Percentiles rank a stretch among this genome's conserved stretches.
phyloP scores from a whole-genome alignment of 805 yeast species.

The Myxozyma udenii region DNA sequence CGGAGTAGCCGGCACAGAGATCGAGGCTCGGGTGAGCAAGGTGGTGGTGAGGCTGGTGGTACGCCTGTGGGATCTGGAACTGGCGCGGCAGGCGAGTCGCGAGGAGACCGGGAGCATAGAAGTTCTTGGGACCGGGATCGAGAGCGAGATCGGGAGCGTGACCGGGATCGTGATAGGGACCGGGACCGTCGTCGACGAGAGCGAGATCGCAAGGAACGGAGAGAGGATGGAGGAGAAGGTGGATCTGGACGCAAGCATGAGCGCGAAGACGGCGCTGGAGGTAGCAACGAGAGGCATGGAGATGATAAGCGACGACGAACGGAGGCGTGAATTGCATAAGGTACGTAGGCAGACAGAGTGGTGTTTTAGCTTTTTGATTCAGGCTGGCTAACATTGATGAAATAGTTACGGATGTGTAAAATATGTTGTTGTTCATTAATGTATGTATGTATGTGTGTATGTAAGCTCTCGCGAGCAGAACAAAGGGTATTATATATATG shows the following conservation, averaged over 20 bases:
- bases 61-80: not conserved
- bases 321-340: not conserved
- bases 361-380: not conserved
- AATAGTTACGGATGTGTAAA: too few species aligned
- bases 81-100: not conserved
- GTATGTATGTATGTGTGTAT: too few species aligned
- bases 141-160: constrained; percentile 8
- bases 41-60: not conserved
- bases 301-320: not conserved
- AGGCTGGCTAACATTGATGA: not conserved
- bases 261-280: constrained; percentile 8
- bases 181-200: constrained; percentile 13
- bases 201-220: constrained; percentile 1
- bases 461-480: too few species aligned
- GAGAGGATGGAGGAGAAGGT: not conserved
- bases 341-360: not conserved
- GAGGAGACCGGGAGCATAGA: not conserved
- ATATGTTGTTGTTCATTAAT: too few species aligned
- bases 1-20: constrained; percentile 2
- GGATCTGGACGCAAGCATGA: constrained; percentile 6
- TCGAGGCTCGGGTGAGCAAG: constrained; percentile 1
- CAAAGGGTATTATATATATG: too few species aligned
- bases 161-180: constrained; percentile 8
- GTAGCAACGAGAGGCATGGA: not conserved
- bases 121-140: not conserved